Evolutionary conservation across 1,284 basidiomycete species (phyloP), one percentile per base, ranked within the genome.

Genomic region (Moniliophthora roreri): DNA sequence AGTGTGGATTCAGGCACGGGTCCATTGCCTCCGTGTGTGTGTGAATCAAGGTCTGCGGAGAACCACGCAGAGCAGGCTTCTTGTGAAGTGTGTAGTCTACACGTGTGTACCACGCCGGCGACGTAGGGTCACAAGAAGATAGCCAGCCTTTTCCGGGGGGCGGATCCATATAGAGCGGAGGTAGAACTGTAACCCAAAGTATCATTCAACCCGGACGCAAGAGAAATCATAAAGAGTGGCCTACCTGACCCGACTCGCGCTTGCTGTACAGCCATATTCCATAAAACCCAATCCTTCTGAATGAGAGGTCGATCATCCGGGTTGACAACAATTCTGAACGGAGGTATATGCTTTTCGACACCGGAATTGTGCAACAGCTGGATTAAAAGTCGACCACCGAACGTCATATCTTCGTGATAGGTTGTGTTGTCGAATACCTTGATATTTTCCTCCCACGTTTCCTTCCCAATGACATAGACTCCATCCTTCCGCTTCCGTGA

Each of bases 1-100:
- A 69, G 18, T 72, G 61, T 0, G 82, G 81, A 59, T 86, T 80
- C 2, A 65, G 59, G 63, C 84, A 87, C 2, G 83, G 82, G 62
- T 85, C 78, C 82, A 85, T 79, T 66, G 57, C 75, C 63, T 48
- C 82, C 78, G 61, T 81, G 82, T 0, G 76, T 75, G 54, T 78
- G 80, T 2, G 61, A 57, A 28, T 50, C 41, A 56, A 0, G 55
- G 51, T 4, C 32, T 51, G 7, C 58, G 52, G 9, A 37, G 39
- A 38, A 40, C 18, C 15, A 20, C 38, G 49, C 10, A 42, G 28
- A 20, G 48, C 18, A 50, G 48, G 49, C 15, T 32, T 42, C 21
- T 26, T 26, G n/a, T 42, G 38, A 15, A 6, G 20, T 3, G 48
- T 6, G 23, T 23, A 35, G 35, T 45, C 13, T 16, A 28, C 51